These are phyloP conservation scores for Zygosaccharomyces lentus DNA, from an alignment of 805 yeast species.

Conservation along the genomic window DNA sequence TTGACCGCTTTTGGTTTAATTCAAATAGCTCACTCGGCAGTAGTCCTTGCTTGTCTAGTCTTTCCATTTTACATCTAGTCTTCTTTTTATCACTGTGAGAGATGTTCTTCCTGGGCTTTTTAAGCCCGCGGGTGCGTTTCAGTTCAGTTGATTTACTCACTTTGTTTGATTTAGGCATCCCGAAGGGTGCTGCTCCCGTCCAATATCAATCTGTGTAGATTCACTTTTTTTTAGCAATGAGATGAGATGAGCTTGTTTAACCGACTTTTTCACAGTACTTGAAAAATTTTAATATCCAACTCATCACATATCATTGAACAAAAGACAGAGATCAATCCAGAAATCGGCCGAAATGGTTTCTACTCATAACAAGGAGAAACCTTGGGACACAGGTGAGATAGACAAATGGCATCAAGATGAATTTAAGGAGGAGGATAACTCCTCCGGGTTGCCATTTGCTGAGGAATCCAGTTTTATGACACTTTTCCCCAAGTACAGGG, in stretches of 20 bases:
- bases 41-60: constrained; percentile 21
- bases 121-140: neutral
- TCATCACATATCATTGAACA: constrained; percentile 3
- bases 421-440: constrained; percentile 84
- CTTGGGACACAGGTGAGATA: constrained; percentile 95
- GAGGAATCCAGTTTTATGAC: constrained; percentile 96
- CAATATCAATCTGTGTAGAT: neutral
- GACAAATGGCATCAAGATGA: constrained; percentile 91
- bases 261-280: neutral
- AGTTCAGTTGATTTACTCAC: constrained; percentile 2
- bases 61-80: constrained; percentile 23
- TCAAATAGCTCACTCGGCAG: constrained; percentile 8
- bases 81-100: constrained; percentile 27
- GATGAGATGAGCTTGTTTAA: constrained; percentile 2
- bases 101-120: constrained; percentile 11
- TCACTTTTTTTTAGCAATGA: constrained; percentile 1
- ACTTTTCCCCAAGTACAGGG: constrained; percentile 94
- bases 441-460: constrained; percentile 81
- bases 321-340: neutral
- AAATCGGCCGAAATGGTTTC: constrained; percentile 62
- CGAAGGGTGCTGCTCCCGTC: constrained; percentile 4
- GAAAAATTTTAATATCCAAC: constrained; percentile 10
- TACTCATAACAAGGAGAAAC: constrained; percentile 90
- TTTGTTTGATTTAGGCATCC: constrained; percentile 10
- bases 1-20: neutral